Percentiles rank a stretch among this genome's conserved stretches.
These are phyloP conservation scores for Serendipita indica DNA, from an alignment of 768 basidiomycete species.

Conservation along the genomic window DNA sequence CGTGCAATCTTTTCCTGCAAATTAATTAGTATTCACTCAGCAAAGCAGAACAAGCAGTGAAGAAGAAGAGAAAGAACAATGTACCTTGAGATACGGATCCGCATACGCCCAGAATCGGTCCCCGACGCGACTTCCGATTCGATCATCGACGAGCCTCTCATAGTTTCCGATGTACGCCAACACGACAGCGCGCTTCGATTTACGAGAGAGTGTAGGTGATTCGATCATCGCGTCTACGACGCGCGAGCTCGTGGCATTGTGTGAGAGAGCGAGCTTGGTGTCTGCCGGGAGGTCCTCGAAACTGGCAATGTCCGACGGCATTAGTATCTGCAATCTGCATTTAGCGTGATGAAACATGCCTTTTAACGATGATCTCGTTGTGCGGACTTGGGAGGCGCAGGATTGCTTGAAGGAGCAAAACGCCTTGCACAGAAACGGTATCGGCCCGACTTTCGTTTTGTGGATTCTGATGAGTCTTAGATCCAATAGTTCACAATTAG, in stretches of 20 bases:
- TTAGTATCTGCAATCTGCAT: not conserved
- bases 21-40: constrained; percentile 4
- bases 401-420: constrained; percentile 70
- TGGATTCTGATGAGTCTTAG: not conserved
- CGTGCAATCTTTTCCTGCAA: constrained; percentile 80
- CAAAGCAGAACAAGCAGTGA: not conserved
- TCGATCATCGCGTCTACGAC: constrained; percentile 61
- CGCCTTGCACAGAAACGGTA: constrained; percentile 44
- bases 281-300: constrained; percentile 41
- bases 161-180: constrained; percentile 65
- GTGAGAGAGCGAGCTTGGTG: constrained; percentile 43
- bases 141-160: constrained; percentile 70
- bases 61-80: constrained; percentile 13
- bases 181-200: constrained; percentile 56
- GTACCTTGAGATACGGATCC: constrained; percentile 85
- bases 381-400: constrained; percentile 52
- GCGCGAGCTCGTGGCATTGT: constrained; percentile 55
- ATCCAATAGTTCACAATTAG: not conserved
- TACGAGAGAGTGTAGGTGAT: constrained; percentile 46
- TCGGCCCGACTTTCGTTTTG: not conserved
- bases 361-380: constrained; percentile 52
- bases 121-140: constrained; percentile 76
- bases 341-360: constrained; percentile 29
- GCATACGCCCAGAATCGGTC: constrained; percentile 84
- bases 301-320: constrained; percentile 26